Conservation (phyloP, 257 asterid genomes). For the Petrea volubilis region DNA sequence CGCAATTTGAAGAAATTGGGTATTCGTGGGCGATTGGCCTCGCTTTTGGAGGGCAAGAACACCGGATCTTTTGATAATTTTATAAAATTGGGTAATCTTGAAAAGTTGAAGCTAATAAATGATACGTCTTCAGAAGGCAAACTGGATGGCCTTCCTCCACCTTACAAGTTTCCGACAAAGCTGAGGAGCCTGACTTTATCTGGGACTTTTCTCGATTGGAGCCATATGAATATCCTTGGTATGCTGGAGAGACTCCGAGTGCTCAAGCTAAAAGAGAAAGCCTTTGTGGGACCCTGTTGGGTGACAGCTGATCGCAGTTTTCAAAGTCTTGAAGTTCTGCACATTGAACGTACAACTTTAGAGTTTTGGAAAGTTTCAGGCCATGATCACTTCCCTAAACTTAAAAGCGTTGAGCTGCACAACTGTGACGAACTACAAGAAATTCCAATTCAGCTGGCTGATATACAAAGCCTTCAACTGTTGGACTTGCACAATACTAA, state of each 20-base stretch:
- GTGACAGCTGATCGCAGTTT: neutral
- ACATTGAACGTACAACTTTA: too few relatives aligned
- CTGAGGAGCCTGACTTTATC: neutral
- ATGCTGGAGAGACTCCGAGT: constrained; percentile 24
- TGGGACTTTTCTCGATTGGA: constrained; percentile 2
- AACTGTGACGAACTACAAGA: too few relatives aligned
- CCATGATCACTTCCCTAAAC: too few relatives aligned
- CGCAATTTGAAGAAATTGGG: constrained; percentile 31
- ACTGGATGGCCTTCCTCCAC: neutral
- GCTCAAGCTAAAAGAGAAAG: constrained; percentile 26
- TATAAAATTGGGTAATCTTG: constrained; percentile 11
- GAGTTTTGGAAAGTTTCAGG: too few relatives aligned
- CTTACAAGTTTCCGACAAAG: neutral
- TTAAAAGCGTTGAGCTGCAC: too few relatives aligned
- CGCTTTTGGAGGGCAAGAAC: constrained; percentile 9
- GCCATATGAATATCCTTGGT: constrained; percentile 2
- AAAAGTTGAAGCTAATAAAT: constrained; percentile 33
- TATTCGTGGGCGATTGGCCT: constrained; percentile 23
- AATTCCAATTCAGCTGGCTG: too few relatives aligned
- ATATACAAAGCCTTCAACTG: too few relatives aligned
- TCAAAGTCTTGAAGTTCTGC: neutral
- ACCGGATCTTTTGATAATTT: neutral
- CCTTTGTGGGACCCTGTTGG: neutral
- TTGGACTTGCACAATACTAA: too few relatives aligned
- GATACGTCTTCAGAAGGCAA: neutral